Conservation (phyloP, 2,329 filamentous ascomycete species). For the Phialophora chinensis region DNA sequence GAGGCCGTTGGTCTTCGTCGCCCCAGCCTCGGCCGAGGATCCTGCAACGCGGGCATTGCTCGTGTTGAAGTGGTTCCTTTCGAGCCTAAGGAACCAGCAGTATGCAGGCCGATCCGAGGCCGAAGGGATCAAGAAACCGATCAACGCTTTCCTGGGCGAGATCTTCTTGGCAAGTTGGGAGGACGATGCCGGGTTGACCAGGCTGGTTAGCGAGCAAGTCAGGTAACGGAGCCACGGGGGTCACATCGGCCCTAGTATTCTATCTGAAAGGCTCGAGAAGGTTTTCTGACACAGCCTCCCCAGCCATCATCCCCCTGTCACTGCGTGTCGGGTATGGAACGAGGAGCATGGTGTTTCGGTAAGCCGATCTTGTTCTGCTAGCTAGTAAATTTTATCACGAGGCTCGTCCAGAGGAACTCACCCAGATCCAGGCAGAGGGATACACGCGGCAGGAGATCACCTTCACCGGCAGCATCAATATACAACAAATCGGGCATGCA, state of each 20-base stretch:
- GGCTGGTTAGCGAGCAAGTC: slow-evolving; percentile 39
- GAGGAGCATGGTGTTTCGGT: slow-evolving; percentile 35
- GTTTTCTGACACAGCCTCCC: background rate
- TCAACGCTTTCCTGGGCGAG: slow-evolving; percentile 40
- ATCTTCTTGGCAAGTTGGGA: slow-evolving; percentile 37
- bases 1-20: slow-evolving; percentile 77
- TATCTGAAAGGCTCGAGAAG: background rate
- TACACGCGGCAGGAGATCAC: slow-evolving; percentile 39
- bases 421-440: slow-evolving; percentile 32
- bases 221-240: slow-evolving; percentile 21
- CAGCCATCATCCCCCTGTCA: slow-evolving; percentile 39
- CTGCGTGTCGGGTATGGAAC: slow-evolving; percentile 40
- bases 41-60: slow-evolving; percentile 80
- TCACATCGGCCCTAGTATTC: no score
- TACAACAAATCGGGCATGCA: slow-evolving; percentile 36
- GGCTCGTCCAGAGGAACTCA: background rate
- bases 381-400: background rate
- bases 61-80: slow-evolving; percentile 96
- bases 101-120: slow-evolving; percentile 45
- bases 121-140: slow-evolving; percentile 39
- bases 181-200: slow-evolving; percentile 31
- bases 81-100: slow-evolving; percentile 82
- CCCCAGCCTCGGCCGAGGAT: slow-evolving; percentile 78
- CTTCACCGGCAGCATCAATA: slow-evolving; percentile 33
- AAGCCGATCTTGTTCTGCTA: background rate